Conservation (phyloP, 1,284 basidiomycete genomes). For the Apiotrichum mycotoxinovorans region DNA sequence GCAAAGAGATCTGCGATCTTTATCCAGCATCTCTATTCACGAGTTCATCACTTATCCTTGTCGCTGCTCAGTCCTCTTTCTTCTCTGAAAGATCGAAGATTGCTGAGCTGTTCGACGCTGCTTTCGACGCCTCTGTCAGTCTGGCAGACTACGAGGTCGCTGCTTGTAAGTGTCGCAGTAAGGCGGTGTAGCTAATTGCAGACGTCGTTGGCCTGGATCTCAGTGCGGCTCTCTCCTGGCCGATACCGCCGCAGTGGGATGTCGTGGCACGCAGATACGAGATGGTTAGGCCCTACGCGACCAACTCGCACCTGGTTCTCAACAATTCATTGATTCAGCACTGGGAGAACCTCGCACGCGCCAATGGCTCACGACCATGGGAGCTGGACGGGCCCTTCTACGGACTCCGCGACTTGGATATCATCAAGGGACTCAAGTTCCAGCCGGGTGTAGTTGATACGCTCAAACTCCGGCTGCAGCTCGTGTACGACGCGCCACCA, state of each 20-base stretch:
- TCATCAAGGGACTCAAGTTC: conserved; percentile 9
- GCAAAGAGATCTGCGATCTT: conserved; percentile 7
- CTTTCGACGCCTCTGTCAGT: conserved; percentile 23
- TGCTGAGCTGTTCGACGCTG: not conserved
- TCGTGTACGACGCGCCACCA: conserved; percentile 31
- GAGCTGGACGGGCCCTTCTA: conserved; percentile 24
- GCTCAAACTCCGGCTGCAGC: conserved; percentile 25
- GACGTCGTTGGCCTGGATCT: conserved; percentile 27
- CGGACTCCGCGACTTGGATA: conserved; percentile 12
- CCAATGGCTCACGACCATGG: conserved; percentile 19
- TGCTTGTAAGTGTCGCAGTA: conserved; percentile 16
- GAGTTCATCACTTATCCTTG: conserved; percentile 15
- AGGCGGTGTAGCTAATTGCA: not conserved
- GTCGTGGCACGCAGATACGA: conserved; percentile 19
- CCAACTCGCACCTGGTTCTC: conserved; percentile 12
- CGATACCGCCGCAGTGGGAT: conserved; percentile 10
- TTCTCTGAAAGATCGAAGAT: not conserved
- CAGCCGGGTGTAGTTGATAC: conserved; percentile 20
- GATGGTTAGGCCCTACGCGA: conserved; percentile 22
- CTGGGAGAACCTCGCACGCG: conserved; percentile 15
- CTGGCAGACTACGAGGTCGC: conserved; percentile 33
- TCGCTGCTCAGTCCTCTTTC: conserved; percentile 17
- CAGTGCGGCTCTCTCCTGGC: conserved; percentile 14
- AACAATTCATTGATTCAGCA: conserved; percentile 29
- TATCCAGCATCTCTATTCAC: conserved; percentile 19